A percentile compares a stretch with the other conserved stretches of the same genome.
phyloP scores from a whole-genome alignment of 306 rosid genomes.

The Glycine soja region DNA sequence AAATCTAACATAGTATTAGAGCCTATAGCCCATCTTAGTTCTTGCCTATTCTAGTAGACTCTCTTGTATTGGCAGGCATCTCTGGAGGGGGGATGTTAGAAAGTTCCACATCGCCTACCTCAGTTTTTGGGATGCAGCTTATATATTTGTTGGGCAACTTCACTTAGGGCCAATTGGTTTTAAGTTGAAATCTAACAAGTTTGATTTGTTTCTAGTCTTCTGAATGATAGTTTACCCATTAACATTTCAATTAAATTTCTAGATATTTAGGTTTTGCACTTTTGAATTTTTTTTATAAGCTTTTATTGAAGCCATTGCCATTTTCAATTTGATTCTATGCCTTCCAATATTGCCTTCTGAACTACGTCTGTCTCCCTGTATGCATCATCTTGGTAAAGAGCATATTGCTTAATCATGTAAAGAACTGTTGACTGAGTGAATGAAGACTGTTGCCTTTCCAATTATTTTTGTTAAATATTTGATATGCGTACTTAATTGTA shows the following conservation, averaged over 20 bases:
- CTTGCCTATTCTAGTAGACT: no score
- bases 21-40: no score
- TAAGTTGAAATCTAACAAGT: no score
- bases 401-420: conserved; percentile 30
- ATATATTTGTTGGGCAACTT: no score
- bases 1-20: no score
- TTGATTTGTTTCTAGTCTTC: conserved; percentile 12
- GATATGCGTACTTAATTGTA: conserved; percentile 7
- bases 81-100: no score
- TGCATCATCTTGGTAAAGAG: conserved; percentile 32
- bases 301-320: conserved; percentile 17
- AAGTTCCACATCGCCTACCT: no score
- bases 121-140: no score
- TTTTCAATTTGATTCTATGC: conserved; percentile 17
- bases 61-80: no score
- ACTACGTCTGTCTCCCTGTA: neutral
- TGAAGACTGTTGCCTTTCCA: conserved; percentile 12
- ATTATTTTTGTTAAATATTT: conserved; percentile 29
- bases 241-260: conserved; percentile 31
- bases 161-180: no score
- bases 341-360: conserved; percentile 13
- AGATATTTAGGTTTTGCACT: conserved; percentile 26
- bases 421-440: neutral
- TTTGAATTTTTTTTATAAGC: conserved; percentile 25
- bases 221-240: neutral